Conservation (phyloP, 257 asterid species). For the Dorcoceras hygrometricum region DNA sequence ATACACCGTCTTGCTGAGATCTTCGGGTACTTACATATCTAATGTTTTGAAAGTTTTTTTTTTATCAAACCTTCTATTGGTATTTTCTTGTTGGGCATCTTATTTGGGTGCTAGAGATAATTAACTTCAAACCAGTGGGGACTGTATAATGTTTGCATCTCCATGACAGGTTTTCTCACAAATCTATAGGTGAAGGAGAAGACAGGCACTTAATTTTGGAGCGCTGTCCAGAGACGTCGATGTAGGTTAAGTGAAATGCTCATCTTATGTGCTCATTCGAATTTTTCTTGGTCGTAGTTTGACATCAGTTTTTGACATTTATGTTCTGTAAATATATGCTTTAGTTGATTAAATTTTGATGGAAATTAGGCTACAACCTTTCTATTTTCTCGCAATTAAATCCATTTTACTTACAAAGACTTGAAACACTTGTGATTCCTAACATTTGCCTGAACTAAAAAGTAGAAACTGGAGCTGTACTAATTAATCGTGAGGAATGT, state of each 20-base stretch:
- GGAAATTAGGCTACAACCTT: background rate
- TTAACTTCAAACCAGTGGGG: constrained; percentile 8
- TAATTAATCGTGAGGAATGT: background rate
- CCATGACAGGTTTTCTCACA: constrained; percentile 70
- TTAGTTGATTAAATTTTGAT: background rate
- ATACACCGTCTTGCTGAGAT: constrained; percentile 92
- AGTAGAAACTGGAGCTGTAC: background rate
- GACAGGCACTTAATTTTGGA: constrained; percentile 77
- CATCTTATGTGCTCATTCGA: constrained; percentile 15
- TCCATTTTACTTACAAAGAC: background rate
- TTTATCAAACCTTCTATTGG: constrained; percentile 1
- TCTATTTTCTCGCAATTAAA: background rate
- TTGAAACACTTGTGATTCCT: background rate
- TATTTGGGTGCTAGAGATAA: constrained; percentile 3
- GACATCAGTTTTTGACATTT: background rate
- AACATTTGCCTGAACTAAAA: background rate
- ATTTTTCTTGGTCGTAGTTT: background rate
- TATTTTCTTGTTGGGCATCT: constrained; percentile 19
- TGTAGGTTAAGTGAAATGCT: constrained; percentile 50
- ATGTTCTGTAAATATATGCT: constrained; percentile 1
- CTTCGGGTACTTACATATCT: constrained; percentile 57
- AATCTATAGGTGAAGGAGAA: constrained; percentile 93
- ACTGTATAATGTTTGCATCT: constrained; percentile 24
- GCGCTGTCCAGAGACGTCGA: constrained; percentile 69
- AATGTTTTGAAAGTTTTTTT: background rate